Percentiles rank a stretch among this genome's conserved stretches.
phyloP scores from a whole-genome alignment of 345 rosid species.

The Aquilaria malaccensis region DNA sequence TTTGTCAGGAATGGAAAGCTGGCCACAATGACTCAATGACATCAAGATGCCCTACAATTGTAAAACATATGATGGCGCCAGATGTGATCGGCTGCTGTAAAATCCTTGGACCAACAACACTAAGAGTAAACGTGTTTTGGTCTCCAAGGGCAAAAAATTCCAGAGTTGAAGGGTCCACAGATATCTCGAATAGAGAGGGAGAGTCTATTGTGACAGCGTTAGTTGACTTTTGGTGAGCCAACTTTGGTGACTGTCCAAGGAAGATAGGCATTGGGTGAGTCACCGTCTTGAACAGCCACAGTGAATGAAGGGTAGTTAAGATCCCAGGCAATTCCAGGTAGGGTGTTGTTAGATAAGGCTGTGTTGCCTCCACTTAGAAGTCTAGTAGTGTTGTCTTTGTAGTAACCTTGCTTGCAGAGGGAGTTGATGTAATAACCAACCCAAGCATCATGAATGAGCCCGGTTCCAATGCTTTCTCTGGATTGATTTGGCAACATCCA shows the following conservation, averaged over 20 bases:
- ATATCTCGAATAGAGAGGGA: conserved; percentile 14
- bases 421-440: conserved; percentile 32
- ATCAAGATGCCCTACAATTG: no score
- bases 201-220: conserved; percentile 11
- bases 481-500: conserved; percentile 37
- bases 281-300: conserved; percentile 26
- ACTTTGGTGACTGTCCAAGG: conserved; percentile 46
- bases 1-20: no score
- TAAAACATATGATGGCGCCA: conserved; percentile 20
- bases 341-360: conserved; percentile 1
- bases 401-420: conserved; percentile 43
- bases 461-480: conserved; percentile 26
- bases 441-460: conserved; percentile 29
- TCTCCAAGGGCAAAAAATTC: conserved; percentile 26
- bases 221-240: conserved; percentile 27
- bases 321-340: conserved; percentile 33
- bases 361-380: conserved; percentile 24
- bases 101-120: conserved; percentile 17
- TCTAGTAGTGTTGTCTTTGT: conserved; percentile 16
- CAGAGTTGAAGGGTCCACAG: conserved; percentile 22
- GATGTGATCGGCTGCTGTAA: conserved; percentile 24
- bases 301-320: conserved; percentile 40
- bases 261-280: conserved; percentile 16
- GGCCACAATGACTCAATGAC: no score
- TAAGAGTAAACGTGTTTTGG: conserved; percentile 21